Evolutionary conservation across 495 filamentous ascomycete genomes (phyloP).

Genomic region (Gamarada debralockiae): DNA sequence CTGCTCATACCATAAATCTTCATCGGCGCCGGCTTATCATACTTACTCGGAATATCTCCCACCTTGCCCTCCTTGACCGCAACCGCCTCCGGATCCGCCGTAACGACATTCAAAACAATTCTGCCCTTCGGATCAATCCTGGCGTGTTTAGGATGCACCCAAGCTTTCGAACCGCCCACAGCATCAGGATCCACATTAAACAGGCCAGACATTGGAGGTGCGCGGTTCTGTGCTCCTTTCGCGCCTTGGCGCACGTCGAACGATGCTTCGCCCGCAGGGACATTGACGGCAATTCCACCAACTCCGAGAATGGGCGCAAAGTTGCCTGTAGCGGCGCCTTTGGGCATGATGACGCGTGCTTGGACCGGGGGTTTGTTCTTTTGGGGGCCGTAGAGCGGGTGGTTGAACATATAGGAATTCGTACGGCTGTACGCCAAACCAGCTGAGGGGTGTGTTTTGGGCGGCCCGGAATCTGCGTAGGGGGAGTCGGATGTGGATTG

Average conservation of each 20-base stretch:
- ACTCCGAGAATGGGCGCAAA: slow-evolving; percentile 37
- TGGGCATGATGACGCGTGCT: slow-evolving; percentile 61
- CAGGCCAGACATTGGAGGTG: slow-evolving; percentile 29
- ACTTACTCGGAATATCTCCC: slow-evolving; percentile 7
- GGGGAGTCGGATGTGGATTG: slow-evolving; percentile 24
- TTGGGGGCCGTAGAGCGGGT: slow-evolving; percentile 80
- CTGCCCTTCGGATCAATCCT: slow-evolving; percentile 56
- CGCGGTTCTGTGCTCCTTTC: neutral
- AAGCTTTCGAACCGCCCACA: slow-evolving; percentile 63
- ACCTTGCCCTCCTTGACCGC: slow-evolving; percentile 46
- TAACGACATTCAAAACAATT: slow-evolving; percentile 45
- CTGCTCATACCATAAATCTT: too few relatives aligned
- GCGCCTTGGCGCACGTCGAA: slow-evolving; percentile 19
- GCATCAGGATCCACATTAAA: slow-evolving; percentile 52
- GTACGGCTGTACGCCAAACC: slow-evolving; percentile 84
- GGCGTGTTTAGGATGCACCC: slow-evolving; percentile 53
- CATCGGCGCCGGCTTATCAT: too few relatives aligned
- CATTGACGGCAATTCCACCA: slow-evolving; percentile 42
- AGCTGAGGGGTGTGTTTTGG: slow-evolving; percentile 85
- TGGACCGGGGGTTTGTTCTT: slow-evolving; percentile 54
- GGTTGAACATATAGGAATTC: slow-evolving; percentile 64
- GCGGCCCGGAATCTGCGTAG: slow-evolving; percentile 61
- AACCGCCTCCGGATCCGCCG: slow-evolving; percentile 39
- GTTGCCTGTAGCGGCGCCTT: slow-evolving; percentile 14
- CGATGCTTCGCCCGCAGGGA: slow-evolving; percentile 23